These are phyloP conservation scores for Chrysanthemum lavandulifolium DNA, from an alignment of 129 eudicot genomes.

Conservation along the genomic window DNA sequence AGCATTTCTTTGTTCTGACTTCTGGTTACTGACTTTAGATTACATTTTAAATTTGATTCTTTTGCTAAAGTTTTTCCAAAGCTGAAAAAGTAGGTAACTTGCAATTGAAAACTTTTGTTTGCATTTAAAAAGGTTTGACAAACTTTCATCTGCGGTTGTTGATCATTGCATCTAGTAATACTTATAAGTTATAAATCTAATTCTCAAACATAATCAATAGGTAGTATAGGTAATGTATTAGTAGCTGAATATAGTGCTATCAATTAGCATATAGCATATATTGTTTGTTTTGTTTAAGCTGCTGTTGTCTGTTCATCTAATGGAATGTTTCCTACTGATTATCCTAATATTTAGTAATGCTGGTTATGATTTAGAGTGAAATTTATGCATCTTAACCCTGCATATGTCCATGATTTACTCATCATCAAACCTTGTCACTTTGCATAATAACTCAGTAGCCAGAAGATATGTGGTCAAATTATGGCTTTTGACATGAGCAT, in stretches of 20 bases:
- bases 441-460: constrained; percentile 1
- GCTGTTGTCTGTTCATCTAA: background rate
- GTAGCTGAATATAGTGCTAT: background rate
- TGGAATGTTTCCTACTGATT: background rate
- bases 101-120: too few relatives aligned
- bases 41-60: too few relatives aligned
- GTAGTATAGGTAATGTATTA: background rate
- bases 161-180: background rate
- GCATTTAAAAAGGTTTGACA: too few relatives aligned
- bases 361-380: background rate
- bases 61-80: too few relatives aligned
- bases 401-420: constrained; percentile 1
- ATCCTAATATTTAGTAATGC: background rate
- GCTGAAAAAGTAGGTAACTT: too few relatives aligned
- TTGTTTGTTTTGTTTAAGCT: background rate
- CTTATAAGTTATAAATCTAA: background rate
- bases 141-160: background rate
- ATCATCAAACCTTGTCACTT: constrained; percentile 10
- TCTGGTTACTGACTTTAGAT: too few relatives aligned
- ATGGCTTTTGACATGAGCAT: background rate
- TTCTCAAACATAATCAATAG: background rate
- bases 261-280: background rate
- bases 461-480: background rate
- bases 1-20: too few relatives aligned
- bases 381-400: constrained; percentile 5